Conservation (phyloP, 2,329 filamentous ascomycete species). For the Chrysosporium keratinophilum region DNA sequence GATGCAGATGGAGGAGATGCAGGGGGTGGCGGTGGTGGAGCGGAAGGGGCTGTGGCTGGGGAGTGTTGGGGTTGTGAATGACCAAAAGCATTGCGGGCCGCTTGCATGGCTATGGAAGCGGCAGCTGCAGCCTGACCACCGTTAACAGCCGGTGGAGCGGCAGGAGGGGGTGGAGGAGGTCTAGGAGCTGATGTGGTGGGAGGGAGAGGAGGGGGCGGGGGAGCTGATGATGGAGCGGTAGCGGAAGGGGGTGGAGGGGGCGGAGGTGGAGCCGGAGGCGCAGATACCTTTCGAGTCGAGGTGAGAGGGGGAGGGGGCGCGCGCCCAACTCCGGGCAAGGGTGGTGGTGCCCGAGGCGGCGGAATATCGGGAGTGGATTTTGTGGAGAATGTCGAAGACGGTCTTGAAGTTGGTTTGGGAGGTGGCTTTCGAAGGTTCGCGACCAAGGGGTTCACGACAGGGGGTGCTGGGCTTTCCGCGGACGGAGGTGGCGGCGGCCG, state of each 20-base stretch:
- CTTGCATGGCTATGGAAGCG: constrained; percentile 48
- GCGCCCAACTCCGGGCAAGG: constrained; percentile 39
- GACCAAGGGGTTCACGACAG: constrained; percentile 43
- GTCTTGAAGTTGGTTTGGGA: constrained; percentile 43
- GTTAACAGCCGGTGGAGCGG: constrained; percentile 39
- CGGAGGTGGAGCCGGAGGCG: constrained; percentile 38
- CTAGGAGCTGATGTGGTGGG: constrained; percentile 22
- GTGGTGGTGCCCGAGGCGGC: constrained; percentile 56
- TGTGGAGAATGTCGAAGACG: constrained; percentile 50
- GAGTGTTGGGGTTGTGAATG: constrained; percentile 37
- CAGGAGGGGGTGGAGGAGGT: constrained; percentile 32
- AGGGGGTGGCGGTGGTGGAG: constrained; percentile 35
- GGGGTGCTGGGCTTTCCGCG: constrained; percentile 39
- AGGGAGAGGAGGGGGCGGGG: constrained; percentile 35
- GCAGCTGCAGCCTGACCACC: constrained; percentile 26
- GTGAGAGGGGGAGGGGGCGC: constrained; percentile 40
- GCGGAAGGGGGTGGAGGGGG: constrained; percentile 34
- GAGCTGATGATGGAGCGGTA: constrained; percentile 27
- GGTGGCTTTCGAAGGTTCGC: constrained; percentile 52
- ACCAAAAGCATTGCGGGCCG: constrained; percentile 49
- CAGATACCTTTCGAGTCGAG: constrained; percentile 46
- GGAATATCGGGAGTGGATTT: constrained; percentile 41
- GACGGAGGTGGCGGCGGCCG: constrained; percentile 40
- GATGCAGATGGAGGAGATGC: constrained; percentile 35
- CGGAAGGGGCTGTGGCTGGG: constrained; percentile 29